These are phyloP conservation scores for Neoarthrinium moseri DNA, from an alignment of 2,329 filamentous ascomycete genomes.

Conservation along the genomic window DNA sequence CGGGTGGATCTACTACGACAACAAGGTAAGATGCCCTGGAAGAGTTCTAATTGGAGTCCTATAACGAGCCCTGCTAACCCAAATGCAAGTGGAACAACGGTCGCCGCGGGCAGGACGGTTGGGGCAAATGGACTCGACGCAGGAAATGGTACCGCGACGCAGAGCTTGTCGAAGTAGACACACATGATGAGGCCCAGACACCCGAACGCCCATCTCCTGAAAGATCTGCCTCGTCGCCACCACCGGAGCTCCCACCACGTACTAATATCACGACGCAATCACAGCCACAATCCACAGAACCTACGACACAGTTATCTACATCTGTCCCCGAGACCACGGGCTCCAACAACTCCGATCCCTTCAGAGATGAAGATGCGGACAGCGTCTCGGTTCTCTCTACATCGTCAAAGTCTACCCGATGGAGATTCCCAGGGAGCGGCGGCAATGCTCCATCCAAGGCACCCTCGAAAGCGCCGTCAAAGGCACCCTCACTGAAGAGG, in stretches of 20 bases:
- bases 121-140: slow-evolving; percentile 90
- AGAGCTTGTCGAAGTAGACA: slow-evolving; percentile 79
- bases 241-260: slow-evolving; percentile 25
- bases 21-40: slow-evolving; percentile 64
- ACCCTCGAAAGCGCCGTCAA: slow-evolving; percentile 17
- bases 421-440: slow-evolving; percentile 17
- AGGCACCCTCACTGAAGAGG: slow-evolving; percentile 16
- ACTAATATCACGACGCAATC: slow-evolving; percentile 17
- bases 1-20: slow-evolving; percentile 98
- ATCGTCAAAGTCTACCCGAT: slow-evolving; percentile 27
- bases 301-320: slow-evolving; percentile 11
- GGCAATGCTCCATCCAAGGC: slow-evolving; percentile 14
- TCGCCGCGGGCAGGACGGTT: slow-evolving; percentile 80
- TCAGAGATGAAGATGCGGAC: slow-evolving; percentile 26
- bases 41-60: background rate
- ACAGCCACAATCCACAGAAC: slow-evolving; percentile 15
- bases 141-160: slow-evolving; percentile 97
- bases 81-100: slow-evolving; percentile 78
- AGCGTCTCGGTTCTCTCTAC: slow-evolving; percentile 26
- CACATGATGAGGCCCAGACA: slow-evolving; percentile 22
- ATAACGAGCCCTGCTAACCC: slow-evolving; percentile 8
- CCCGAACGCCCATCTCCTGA: slow-evolving; percentile 40
- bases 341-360: slow-evolving; percentile 8
- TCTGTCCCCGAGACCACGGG: slow-evolving; percentile 11
- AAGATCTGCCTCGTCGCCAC: slow-evolving; percentile 21